These are phyloP conservation scores for Ottelia alismoides DNA, from an alignment of 106 monocot species.

Conservation along the genomic window DNA sequence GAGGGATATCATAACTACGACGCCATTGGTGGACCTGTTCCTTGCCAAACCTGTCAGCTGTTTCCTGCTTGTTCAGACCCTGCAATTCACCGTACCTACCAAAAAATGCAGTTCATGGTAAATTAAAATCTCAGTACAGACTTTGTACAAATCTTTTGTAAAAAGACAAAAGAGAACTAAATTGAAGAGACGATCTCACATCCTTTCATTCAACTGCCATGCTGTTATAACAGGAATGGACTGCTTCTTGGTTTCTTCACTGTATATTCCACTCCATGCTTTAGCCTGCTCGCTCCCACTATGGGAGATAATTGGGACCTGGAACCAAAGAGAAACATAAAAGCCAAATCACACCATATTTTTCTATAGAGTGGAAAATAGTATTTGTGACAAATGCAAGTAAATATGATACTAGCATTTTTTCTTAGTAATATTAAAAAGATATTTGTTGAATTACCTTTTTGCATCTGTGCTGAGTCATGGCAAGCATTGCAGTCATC, in stretches of 20 bases:
- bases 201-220: conserved; percentile 99
- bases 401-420: background rate
- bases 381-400: background rate
- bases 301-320: conserved; percentile 89
- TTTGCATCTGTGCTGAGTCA: conserved; percentile 94
- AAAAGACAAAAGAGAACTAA: background rate
- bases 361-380: background rate
- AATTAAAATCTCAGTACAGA: background rate
- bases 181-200: conserved; percentile 25
- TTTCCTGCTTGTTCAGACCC: conserved; percentile 98
- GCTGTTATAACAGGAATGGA: conserved; percentile 88
- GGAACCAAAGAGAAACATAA: conserved; percentile 8
- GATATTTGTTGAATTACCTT: conserved; percentile 31
- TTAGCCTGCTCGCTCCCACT: conserved; percentile 59
- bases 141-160: background rate
- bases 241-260: conserved; percentile 67
- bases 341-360: background rate
- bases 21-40: conserved; percentile 95
- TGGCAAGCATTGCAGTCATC: conserved; percentile 99
- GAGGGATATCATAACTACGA: conserved; percentile 94
- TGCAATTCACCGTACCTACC: conserved; percentile 93
- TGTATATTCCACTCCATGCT: conserved; percentile 60
- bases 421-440: conserved; percentile 1
- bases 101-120: background rate
- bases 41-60: conserved; percentile 75